phyloP scores from a whole-genome alignment of 2,329 filamentous ascomycete genomes.

The Gyromitra esculenta region DNA sequence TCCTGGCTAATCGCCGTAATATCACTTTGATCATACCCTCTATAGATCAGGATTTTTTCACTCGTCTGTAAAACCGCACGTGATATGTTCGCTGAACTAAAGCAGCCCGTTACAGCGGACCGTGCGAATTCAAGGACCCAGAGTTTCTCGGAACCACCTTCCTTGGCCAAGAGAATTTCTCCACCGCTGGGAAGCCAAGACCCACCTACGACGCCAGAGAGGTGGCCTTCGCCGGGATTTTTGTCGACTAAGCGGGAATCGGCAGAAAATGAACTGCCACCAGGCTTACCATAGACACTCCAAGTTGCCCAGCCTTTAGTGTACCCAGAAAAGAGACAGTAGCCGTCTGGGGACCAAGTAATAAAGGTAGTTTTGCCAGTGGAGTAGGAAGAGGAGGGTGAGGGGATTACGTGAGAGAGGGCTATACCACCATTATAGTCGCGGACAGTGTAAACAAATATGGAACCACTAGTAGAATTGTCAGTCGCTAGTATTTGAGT shows the following conservation, averaged over 20 bases:
- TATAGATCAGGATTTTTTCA: slow-evolving; percentile 87
- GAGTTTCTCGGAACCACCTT: slow-evolving; percentile 68
- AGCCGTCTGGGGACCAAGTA: slow-evolving; percentile 91
- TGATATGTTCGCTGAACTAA: slow-evolving; percentile 88
- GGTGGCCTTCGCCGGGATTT: slow-evolving; percentile 79
- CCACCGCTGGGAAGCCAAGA: slow-evolving; percentile 89
- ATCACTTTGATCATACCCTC: slow-evolving; percentile 90
- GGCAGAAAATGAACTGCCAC: slow-evolving; percentile 81
- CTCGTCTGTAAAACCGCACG: slow-evolving; percentile 89
- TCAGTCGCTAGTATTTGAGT: slow-evolving; percentile 24
- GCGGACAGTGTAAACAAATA: slow-evolving; percentile 89
- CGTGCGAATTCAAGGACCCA: slow-evolving; percentile 93
- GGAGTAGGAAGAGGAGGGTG: slow-evolving; percentile 73
- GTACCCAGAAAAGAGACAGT: slow-evolving; percentile 93
- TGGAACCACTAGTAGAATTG: slow-evolving; percentile 67
- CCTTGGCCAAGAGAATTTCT: slow-evolving; percentile 75
- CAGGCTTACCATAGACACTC: slow-evolving; percentile 95
- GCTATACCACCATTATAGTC: slow-evolving; percentile 95
- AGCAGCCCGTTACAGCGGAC: slow-evolving; percentile 91
- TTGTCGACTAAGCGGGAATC: slow-evolving; percentile 71
- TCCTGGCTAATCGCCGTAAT: slow-evolving; percentile 91
- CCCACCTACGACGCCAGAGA: slow-evolving; percentile 79
- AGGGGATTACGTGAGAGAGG: slow-evolving; percentile 78
- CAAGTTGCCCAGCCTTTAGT: slow-evolving; percentile 93
- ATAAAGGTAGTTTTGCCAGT: slow-evolving; percentile 79